Evolutionary conservation across 106 monocot species (phyloP).

Genomic region (Dendrobium huoshanense): DNA sequence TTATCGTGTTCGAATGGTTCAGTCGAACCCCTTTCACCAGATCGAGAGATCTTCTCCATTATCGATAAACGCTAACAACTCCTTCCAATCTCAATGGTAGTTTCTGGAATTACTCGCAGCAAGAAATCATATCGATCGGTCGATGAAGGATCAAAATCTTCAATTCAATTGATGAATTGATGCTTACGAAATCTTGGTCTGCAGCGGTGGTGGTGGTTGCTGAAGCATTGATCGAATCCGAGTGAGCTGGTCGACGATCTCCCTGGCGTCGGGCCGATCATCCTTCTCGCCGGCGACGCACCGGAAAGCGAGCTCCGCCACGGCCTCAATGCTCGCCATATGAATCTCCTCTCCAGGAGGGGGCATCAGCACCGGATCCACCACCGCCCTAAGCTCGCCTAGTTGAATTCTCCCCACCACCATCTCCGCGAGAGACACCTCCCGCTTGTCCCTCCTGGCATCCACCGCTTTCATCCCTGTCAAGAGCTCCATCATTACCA

Average conservation of each 20-base stretch:
- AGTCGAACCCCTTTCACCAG: too few species aligned
- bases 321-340: slow-evolving; percentile 4
- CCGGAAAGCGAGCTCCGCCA: slow-evolving; percentile 74
- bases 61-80: too few species aligned
- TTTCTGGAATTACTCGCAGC: too few species aligned
- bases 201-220: too few species aligned
- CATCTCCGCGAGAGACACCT: slow-evolving; percentile 60
- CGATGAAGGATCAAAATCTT: too few species aligned
- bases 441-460: slow-evolving; percentile 72
- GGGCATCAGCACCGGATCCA: slow-evolving; percentile 29
- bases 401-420: slow-evolving; percentile 70
- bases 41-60: too few species aligned
- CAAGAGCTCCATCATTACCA: slow-evolving; percentile 75
- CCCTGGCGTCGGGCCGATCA: slow-evolving; percentile 67
- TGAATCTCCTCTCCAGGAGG: too few species aligned
- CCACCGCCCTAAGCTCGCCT: slow-evolving; percentile 46
- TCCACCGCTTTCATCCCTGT: slow-evolving; percentile 71
- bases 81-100: too few species aligned
- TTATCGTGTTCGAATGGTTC: too few species aligned
- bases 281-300: slow-evolving; percentile 78
- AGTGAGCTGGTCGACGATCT: slow-evolving; percentile 54
- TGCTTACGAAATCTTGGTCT: too few species aligned
- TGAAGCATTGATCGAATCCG: slow-evolving; percentile 29
- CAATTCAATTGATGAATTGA: too few species aligned
- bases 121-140: too few species aligned